Evolutionary conservation across 2,329 filamentous ascomycete species (phyloP), one percentile per base, ranked within the genome.

Genomic region (Exserohilum turcica): DNA sequence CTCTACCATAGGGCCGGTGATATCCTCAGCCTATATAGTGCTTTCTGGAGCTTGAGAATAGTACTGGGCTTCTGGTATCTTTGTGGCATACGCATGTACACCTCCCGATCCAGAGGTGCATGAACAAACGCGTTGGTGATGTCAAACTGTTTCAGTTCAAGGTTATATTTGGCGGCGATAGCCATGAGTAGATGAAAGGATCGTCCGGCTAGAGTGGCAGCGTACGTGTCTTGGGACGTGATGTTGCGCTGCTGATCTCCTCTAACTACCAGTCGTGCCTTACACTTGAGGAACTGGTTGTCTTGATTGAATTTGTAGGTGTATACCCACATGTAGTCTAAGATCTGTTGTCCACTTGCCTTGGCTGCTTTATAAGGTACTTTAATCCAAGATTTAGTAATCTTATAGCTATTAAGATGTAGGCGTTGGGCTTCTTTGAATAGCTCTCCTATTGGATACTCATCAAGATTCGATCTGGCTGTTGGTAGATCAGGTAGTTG

Each of bases 101-200:
- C 32, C 12, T 36, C 18, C 37, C 19, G 13, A 32, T 67, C 46
- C 5, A 63, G 45, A 5, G 8, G 5, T n/a, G 43, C 57, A 28
- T 66, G 52, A 6, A 61, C 15, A 37, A 68, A 68, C 8, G 64
- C 61, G 24, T 62, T 68, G 2, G 57, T 43, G 7, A 54, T 50
- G 38, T 68, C 48, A 31, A 49, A 60, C 44, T 67, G 51, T 15
- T 33, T 44, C 10, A 61, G 48, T 28, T 65, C 48, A 8, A 67
- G 48, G 38, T 64, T 46, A 32, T 51, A 61, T 12, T 46, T 43
- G n/a, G 59, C 52, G 6, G 51, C 38, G 31, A 67, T 59, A 13
- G 58, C 60, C 13, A 61, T 65, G 8, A 67, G 28, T 6, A 49
- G 33, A n/a, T 55, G n/a, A 32, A 67, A 64, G 2, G 10, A 40